Percentiles rank a stretch among this genome's conserved stretches.
Evolutionary conservation across 2,329 filamentous ascomycete species (phyloP).

Genomic region (Sclerotinia borealis): DNA sequence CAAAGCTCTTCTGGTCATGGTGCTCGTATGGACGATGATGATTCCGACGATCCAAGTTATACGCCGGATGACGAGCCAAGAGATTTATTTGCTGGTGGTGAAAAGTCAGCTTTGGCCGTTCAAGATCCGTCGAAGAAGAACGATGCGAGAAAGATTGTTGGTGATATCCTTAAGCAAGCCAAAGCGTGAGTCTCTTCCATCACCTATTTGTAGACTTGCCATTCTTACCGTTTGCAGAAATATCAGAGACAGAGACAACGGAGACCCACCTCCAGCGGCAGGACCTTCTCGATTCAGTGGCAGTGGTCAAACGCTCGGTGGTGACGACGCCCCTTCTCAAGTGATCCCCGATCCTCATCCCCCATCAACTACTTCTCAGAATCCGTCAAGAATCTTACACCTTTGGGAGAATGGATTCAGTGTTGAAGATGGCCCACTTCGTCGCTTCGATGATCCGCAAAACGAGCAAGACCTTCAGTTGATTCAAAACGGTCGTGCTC

Average conservation of each 20-base stretch:
- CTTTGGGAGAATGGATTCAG: constrained; percentile 83
- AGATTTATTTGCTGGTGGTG: constrained; percentile 76
- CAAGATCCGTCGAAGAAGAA: constrained; percentile 49
- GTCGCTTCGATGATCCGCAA: constrained; percentile 70
- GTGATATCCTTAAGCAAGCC: constrained; percentile 59
- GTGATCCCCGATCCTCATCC: constrained; percentile 55
- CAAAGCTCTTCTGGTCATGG: constrained; percentile 32
- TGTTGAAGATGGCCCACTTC: constrained; percentile 73
- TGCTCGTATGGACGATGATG: constrained; percentile 48
- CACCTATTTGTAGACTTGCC: neutral
- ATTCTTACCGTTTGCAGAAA: constrained; percentile 43
- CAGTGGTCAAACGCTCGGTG: constrained; percentile 68
- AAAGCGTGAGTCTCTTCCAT: constrained; percentile 41
- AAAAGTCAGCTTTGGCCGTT: constrained; percentile 70
- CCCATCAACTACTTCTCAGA: constrained; percentile 38
- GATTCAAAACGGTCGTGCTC: constrained; percentile 71
- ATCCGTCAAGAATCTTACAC: constrained; percentile 58
- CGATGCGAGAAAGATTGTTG: constrained; percentile 51
- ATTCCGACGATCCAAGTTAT: constrained; percentile 52
- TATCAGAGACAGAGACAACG: constrained; percentile 50
- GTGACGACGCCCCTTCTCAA: constrained; percentile 67
- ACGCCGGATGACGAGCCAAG: constrained; percentile 52
- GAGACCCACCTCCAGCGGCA: constrained; percentile 44
- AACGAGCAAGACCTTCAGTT: constrained; percentile 67
- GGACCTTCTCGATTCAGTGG: constrained; percentile 57